Evolutionary conservation across 1,139 yeast species (phyloP).

Genomic region (Suhomyces kunorum): DNA sequence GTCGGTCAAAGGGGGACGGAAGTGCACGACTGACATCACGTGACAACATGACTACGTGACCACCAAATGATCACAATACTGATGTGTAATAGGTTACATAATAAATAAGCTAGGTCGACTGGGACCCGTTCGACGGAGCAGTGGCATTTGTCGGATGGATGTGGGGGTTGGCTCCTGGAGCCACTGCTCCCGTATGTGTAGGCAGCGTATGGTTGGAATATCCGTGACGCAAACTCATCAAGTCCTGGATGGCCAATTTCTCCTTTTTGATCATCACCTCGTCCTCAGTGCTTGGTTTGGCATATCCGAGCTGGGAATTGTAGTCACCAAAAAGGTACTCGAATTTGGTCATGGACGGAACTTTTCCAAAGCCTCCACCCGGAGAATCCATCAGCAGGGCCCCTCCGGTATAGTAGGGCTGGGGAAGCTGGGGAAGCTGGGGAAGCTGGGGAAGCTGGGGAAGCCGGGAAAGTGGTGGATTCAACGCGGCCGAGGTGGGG

Average conservation of each 20-base stretch:
- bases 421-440: slow-evolving; percentile 3
- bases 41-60: no score
- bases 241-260: slow-evolving; percentile 39
- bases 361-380: slow-evolving; percentile 19
- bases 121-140: slow-evolving; percentile 5
- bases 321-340: slow-evolving; percentile 35
- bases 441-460: no score
- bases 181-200: no score
- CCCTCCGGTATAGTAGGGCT: slow-evolving; percentile 11
- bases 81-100: slow-evolving; percentile 1
- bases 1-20: no score
- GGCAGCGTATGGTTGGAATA: slow-evolving; percentile 2
- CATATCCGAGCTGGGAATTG: slow-evolving; percentile 7
- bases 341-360: slow-evolving; percentile 32
- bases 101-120: slow-evolving; percentile 4
- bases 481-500: not conserved
- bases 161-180: not conserved
- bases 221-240: slow-evolving; percentile 28
- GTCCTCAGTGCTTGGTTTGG: slow-evolving; percentile 23
- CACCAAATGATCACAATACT: not conserved
- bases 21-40: no score
- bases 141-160: not conserved
- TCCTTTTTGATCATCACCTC: slow-evolving; percentile 35
- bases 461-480: not conserved
- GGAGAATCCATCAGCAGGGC: slow-evolving; percentile 10